These are phyloP conservation scores for Chrysoporthe austroafricana DNA, from an alignment of 2,329 filamentous ascomycete genomes.

Conservation along the genomic window DNA sequence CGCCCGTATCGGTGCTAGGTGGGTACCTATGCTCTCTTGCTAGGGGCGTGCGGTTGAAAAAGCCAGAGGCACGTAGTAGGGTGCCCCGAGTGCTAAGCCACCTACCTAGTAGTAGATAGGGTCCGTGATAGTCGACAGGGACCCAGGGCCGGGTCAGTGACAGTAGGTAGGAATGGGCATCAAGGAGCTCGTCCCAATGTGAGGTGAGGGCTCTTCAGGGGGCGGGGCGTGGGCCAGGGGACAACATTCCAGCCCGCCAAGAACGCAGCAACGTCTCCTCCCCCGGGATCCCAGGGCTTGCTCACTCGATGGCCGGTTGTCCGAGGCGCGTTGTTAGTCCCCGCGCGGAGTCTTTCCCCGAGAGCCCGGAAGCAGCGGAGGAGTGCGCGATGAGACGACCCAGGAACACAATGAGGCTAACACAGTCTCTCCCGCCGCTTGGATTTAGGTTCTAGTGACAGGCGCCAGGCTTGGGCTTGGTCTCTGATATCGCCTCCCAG, in stretches of 20 bases:
- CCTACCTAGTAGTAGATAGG: not conserved
- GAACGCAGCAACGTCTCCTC: not conserved
- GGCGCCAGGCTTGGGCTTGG: not conserved
- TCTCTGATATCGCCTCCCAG: not conserved
- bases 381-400: not conserved
- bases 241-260: not conserved
- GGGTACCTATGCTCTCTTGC: not conserved
- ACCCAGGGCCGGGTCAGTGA: not conserved
- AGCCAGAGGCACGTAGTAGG: conserved; percentile 6
- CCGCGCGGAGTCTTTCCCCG: conserved; percentile 9
- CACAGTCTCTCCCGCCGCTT: not conserved
- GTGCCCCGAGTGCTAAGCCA: not conserved
- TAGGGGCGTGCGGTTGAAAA: conserved; percentile 4
- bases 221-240: conserved; percentile 1
- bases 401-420: not conserved
- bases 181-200: conserved; percentile 1
- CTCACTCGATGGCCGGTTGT: conserved; percentile 5
- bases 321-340: conserved; percentile 4
- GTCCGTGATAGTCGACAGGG: conserved; percentile 3
- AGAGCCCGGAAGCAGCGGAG: conserved; percentile 12
- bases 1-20: conserved; percentile 2
- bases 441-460: conserved; percentile 3
- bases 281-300: not conserved
- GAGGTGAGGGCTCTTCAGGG: not conserved
- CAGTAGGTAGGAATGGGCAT: not conserved